Base-by-base conservation (phyloP, 768 basidiomycete species). In the Candolleomyces efflorescens region DNA sequence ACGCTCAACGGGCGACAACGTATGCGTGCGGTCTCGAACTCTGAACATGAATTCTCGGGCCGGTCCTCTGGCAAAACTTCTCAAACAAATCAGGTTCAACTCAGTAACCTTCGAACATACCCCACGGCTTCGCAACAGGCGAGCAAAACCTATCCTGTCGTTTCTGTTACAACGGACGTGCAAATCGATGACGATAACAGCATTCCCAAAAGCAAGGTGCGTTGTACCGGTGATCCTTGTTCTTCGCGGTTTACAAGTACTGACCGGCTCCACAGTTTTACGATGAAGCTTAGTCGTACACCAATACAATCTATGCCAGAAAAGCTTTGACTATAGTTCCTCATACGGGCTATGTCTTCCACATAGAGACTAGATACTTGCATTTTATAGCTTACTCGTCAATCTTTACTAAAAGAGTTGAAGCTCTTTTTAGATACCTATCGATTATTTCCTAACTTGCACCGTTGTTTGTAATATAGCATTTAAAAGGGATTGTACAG, bases 1-100 rank as follows among this genome's bases (percentile, higher is more conserved):
- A 53, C 51, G 13, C 51, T 53, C 36, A 53, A 53, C 51, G 51
- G 51, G 20, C 51, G 51, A 38, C 51, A 53, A 36, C 51, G 51
- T n/a, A 53, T 53, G 51, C 51, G 51, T 23, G 18, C 10, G 15
- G 20, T 36, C 37, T 32, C 51, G 15, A 53, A 32, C 18, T 38
- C 13, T 18, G 17, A 53, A 23, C 15, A 39, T 23, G 51, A 53
- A 22, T 38, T 53, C 37, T 53, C 51, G 10, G 9, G 2, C 36
- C 36, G 23, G 36, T 53, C 51, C 7, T 38, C 51, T 53, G 51
- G 37, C 36, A 37, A 37, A 20, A 18, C 17, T 5, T 53, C 51
- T 17, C 15, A 26, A 18, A 53, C 26, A 18, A 32, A 53, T 13
- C 51, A 53, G 32, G 51, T 53, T 20, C 51, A 53, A 53, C 51